A percentile compares a stretch with the other conserved stretches of the same genome.
These are phyloP conservation scores for Penicillium fimorum DNA, from an alignment of 495 filamentous ascomycete genomes.

Conservation along the genomic window DNA sequence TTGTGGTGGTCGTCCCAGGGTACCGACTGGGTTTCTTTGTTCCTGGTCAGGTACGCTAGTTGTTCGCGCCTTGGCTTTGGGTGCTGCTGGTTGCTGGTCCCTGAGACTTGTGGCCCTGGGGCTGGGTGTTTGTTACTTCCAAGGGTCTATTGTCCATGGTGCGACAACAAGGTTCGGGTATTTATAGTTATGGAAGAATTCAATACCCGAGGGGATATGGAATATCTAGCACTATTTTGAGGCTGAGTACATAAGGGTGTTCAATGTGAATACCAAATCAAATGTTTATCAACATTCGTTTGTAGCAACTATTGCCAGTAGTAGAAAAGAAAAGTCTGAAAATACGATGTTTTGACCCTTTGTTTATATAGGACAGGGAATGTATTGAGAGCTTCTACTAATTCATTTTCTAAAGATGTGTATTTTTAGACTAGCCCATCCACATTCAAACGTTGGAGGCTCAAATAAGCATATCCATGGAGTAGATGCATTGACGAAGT, in stretches of 20 bases:
- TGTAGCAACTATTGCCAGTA: neutral
- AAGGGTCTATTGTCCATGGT: slow-evolving; percentile 17
- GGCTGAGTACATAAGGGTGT: neutral
- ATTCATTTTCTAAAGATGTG: neutral
- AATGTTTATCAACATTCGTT: neutral
- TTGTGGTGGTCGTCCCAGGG: neutral
- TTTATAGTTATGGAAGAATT: neutral
- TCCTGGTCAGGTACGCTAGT: slow-evolving; percentile 2
- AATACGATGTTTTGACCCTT: neutral
- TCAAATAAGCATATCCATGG: neutral
- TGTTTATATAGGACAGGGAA: neutral
- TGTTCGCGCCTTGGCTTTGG: slow-evolving; percentile 2
- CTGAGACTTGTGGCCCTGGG: slow-evolving; percentile 13
- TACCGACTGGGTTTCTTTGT: neutral
- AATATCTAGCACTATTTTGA: neutral
- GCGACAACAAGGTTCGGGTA: neutral
- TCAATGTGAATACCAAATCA: neutral
- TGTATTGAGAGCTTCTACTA: neutral
- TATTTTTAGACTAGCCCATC: neutral
- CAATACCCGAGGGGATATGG: neutral
- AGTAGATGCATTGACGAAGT: too few relatives aligned
- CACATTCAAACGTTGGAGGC: neutral
- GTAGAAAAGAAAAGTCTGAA: neutral
- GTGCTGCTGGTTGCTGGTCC: slow-evolving; percentile 14
- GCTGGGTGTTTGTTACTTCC: neutral